Base-by-base conservation (phyloP, 352 stramenopile species). In the Blastocystis hominis region DNA sequence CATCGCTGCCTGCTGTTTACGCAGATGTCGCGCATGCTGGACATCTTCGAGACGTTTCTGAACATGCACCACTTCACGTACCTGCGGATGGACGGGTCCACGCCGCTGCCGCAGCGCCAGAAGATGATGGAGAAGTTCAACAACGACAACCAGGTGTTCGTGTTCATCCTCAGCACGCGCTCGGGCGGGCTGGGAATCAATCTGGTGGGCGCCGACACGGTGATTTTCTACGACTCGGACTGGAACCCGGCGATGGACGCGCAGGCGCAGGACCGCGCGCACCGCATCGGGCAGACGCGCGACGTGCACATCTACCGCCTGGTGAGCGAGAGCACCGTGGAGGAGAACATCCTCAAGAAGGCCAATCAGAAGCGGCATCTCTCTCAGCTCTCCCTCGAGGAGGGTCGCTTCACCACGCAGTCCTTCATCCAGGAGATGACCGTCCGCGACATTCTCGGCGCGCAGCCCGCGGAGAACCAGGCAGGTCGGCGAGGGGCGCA, bases 261-360 rank as follows among this genome's bases (percentile, higher is more conserved):
- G 13, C 76, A 89, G 89, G 96, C 96, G 3, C 95, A 98, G 90
- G 96, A 99, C 89, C 93, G 96, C 72, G 96, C 96, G 17, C 95
- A 98, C 90, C 93, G 96, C 38, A 98, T 99, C 80, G 96, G 96
- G 0, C 96, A 98, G 89, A 98, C 95, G 20, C 91, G 95, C 15
- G 96, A 99, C 86, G 96, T 99, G 10, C 94, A 98, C 89, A 98
- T 99, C 63, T 99, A 99, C 89, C 92, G 97, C 0, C 91, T 99
- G 20, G 93, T 99, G 3, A 98, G 93, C 38, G 93, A 97, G 76
- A 93, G 97, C 89, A 98, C 96, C 0, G 96, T 99, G 47, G 97
- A 99, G 90, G 96, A 99, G 90, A 99, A 99, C 90, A 99, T 99
- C 86, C 89, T 99, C n/a, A 92, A 93, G n/a, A 98, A 98, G 89